Base-by-base conservation (phyloP, 176 grass and related monocot genomes). In the Aegilops longissima region DNA sequence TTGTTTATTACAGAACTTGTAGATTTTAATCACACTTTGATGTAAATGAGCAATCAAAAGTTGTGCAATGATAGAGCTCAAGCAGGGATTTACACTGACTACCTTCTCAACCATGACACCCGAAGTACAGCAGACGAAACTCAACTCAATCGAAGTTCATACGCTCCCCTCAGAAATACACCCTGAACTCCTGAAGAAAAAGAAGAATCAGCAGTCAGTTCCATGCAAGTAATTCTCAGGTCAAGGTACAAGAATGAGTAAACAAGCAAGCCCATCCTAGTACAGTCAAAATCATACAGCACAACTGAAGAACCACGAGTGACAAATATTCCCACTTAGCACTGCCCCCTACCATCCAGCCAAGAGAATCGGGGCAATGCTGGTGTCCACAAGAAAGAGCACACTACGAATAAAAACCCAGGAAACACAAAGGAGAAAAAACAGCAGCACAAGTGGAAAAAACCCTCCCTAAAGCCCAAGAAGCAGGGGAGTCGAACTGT, bases 121-220 rank as follows among this genome's bases (percentile, higher is more conserved):
- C 49, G 14, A 29, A 8, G 36, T n/a, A 30, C 38, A 71, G 29
- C 49, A 67, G 45, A 67, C 17, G 9, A 39, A 76, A 66, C 59
- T 44, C 11, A 51, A 80, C 5, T 80, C 33, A 42, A 61, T 71
- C 51, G 29, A 35, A 62, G 12, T 64, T 51, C 52, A 66, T 47
- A 8, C 7, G 66, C 25, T 63, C 23, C 78, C 63, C 42, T 72
- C 18, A 74, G 58, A 30, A 66, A 85, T 64, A 73, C 65, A 78
- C 21, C 51, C 58, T 85, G 76, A 77, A 75, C 42, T 72, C 63
- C 87, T 84, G 82, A 35, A 83, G 56, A 89, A 80, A 72, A 73
- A 52, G 33, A 66, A 40, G 66, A 27, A 23, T 21, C 45, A 78
- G 34, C 25, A 54, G 24, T 84, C 59, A 85, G 59, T 6, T 67